Conservation (phyloP, 163 green algal species). For the Chlorella variabilis region DNA sequence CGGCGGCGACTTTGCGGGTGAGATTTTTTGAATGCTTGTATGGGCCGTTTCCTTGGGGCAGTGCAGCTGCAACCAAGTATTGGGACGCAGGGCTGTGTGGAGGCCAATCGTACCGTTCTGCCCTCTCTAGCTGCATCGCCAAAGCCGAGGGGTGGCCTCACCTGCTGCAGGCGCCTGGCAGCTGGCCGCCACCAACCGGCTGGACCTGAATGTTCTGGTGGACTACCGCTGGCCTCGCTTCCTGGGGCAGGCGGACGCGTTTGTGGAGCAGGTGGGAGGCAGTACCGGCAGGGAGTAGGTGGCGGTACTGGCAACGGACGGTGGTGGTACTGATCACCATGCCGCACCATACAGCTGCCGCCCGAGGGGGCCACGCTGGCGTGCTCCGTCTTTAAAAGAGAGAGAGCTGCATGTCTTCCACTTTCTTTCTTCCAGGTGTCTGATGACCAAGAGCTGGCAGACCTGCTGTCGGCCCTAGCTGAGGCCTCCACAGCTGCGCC, state of each 20-base stretch:
- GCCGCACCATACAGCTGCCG: too few relatives aligned
- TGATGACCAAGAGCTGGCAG: conserved; percentile 71
- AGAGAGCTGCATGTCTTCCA: too few relatives aligned
- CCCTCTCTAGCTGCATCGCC: too few relatives aligned
- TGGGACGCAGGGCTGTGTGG: too few relatives aligned
- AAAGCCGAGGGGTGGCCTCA: too few relatives aligned
- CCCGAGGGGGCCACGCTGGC: too few relatives aligned
- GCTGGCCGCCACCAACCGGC: conserved; percentile 68
- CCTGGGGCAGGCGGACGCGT: conserved; percentile 47
- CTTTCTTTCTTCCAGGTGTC: conserved; percentile 39
- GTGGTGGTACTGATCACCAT: too few relatives aligned
- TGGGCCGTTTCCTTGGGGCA: too few relatives aligned
- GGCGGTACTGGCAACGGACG: too few relatives aligned
- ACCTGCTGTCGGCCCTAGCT: conserved; percentile 82
- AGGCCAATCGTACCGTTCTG: too few relatives aligned
- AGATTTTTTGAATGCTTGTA: neutral
- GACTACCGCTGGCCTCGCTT: conserved; percentile 81
- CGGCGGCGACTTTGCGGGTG: conserved; percentile 5
- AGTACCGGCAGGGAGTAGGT: neutral
- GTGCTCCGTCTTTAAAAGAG: too few relatives aligned
- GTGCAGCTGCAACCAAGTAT: too few relatives aligned
- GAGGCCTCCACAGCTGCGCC: conserved; percentile 56
- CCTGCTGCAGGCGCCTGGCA: conserved; percentile 66
- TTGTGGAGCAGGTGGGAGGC: conserved; percentile 52
- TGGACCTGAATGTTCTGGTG: conserved; percentile 95